Base-by-base conservation (phyloP, 441 rosid species). In the Theobroma grandiflorum region DNA sequence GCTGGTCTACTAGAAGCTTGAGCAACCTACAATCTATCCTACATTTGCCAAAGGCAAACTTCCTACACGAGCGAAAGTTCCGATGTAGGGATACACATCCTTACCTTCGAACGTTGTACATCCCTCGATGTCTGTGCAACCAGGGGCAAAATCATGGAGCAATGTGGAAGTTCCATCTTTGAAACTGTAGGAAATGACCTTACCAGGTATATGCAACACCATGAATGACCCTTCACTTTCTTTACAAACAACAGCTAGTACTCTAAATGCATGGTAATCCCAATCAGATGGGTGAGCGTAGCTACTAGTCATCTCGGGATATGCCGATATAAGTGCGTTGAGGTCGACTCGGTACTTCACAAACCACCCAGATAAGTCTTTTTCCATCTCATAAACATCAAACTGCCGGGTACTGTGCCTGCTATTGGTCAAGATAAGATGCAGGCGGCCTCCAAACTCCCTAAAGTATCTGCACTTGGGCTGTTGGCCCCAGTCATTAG, bases 311-410 rank as follows among this genome's bases (percentile, higher is more conserved):
- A 80, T 78, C 72, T 82, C 87, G 0, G 87, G 85, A 69, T 71
- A 75, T 37, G 53, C 67, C 16, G 11, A 22, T 26, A 75, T 49
- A 9, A 81, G 18, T 3, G 26, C 42, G 10, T 10, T 50, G 4
- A 86, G 74, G 16, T 86, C 76, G 12, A 82, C 81, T n/a, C 33
- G 62, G 15, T 72, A 80, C 82, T 80, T 86, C 16, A 82, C 2
- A 26, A 72, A 37, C 89, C 87, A 84, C 70, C 78, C 33, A 3
- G 87, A 80, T 6, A 55, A 82, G 77, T 86, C 83, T 8, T 12
- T 68, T 50, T 78, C 82, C 83, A 86, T 78, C 79, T 84, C 82
- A 42, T 74, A 82, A 15, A 84, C 83, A 58, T 80, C 61, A 12
- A 84, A 80, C 45, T 49, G 61, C 22, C 20, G 6, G 45, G 78